Base-by-base conservation (phyloP, 495 filamentous ascomycete genomes). In the Tuber aestivum region DNA sequence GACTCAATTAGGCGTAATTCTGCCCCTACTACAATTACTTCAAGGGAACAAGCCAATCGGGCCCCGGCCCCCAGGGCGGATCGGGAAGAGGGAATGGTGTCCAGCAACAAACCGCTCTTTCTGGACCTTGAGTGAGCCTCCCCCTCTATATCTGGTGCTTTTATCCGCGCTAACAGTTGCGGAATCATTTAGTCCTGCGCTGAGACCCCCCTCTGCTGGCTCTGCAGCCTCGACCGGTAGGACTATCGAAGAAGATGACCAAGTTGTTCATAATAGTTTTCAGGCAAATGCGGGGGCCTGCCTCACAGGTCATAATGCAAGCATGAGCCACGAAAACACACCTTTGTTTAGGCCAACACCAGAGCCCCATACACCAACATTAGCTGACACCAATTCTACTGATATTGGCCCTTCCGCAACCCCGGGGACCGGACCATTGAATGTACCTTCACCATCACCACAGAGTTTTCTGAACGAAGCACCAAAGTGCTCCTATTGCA, bases 401-500 rank as follows among this genome's bases (percentile, higher is more conserved):
- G 75, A 76, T 77, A 6, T 72, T 18, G 78, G 70, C 9, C 75
- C 74, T 70, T 72, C 77, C 40, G 40, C 71, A 40, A 72, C 37
- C 23, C 69, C 38, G 45, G 50, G 44, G 10, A 74, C 71, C 40
- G 61, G 65, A 27, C 76, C 73, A 3, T 12, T 71, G 44, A 48
- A 42, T 45, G 14, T 69, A 35, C 78, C 61, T 14, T 74, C 71
- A 35, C 56, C 56, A 20, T 81, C 77, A n/a, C 79, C 77, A 12
- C 45, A 81, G 14, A 76, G 80, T 20, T 81, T 80, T 70, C 69
- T 81, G 37, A 76, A 70, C 18, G 74, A 83, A 61, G 56, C 71
- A 38, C 81, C 78, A 32, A 83, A 79, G 44, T 83, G 82, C 41
- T 83, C 81, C 10, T 83, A 83, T 50, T 83, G 81, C 42, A 56